Evolutionary conservation across 2,329 filamentous ascomycete species (phyloP), one percentile per base, ranked within the genome.

Genomic region (Colletotrichum sp.): DNA sequence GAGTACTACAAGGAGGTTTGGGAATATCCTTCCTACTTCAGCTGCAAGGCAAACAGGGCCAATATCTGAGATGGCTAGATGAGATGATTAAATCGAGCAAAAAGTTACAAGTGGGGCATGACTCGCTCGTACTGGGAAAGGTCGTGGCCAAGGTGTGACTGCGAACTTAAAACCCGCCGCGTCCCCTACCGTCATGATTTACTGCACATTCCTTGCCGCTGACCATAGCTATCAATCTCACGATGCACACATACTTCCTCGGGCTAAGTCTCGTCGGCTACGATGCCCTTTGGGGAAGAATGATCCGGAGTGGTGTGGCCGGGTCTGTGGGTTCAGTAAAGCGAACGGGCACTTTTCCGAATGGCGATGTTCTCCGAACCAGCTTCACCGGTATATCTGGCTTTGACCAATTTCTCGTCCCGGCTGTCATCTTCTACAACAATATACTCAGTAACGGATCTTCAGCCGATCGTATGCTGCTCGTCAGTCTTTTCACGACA

Each of bases 371-470:
- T 5, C 71, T 73, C 9, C 65, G 39, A 32, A 73, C 57, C 12
- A 69, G 26, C 44, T 69, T 69, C 71, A 73, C 30, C 10, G 39
- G 57, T 3, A 13, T 69, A 10, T 15, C 12, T 2, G 16, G 8
- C 5, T 18, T 73, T 21, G 71, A 69, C 10, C 57, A 64, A 1
- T 55, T 32, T 39, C 32, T 73, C 2, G 8, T 73, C 16, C 66
- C 71, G 18, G 71, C 71, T 1, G 65, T 73, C 21, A 73, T 73
- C 15, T 73, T 69, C 7, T 73, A 73, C 24, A 73, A 70, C 24
- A 73, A 73, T 2, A 70, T 73, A 6, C 30, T 73, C 3, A 15
- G 65, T 24, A 73, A 69, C 30, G n/a, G 24, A 1, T 69, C 57
- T 1, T 16, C 57, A 1, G 18, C 39, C 7, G 65, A 73, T n/a